Evolutionary conservation across 179 eudicot species (phyloP).

Genomic region (Drosera spatulata): DNA sequence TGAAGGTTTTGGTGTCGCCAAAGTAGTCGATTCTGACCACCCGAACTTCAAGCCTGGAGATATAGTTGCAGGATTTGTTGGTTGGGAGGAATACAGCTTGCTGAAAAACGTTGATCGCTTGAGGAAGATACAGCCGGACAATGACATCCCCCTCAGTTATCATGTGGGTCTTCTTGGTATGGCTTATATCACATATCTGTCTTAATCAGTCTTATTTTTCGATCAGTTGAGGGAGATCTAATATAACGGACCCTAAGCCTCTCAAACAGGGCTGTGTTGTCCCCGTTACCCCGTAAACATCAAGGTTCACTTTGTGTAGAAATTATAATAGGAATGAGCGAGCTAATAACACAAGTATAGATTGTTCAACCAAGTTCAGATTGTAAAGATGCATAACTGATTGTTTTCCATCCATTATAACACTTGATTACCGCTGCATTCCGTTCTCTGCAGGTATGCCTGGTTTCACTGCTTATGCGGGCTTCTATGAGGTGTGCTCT

Average conservation of each 20-base stretch:
- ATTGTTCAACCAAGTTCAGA: no score
- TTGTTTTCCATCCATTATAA: no score
- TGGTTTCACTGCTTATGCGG: slow-evolving; percentile 67
- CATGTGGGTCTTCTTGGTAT: slow-evolving; percentile 63
- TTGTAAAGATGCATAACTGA: no score
- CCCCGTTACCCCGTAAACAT: no score
- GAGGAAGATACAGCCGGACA: slow-evolving; percentile 37
- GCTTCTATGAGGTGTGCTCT: slow-evolving; percentile 52
- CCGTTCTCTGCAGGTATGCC: slow-evolving; percentile 50
- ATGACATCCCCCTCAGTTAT: slow-evolving; percentile 42
- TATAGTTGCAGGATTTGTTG: slow-evolving; percentile 54
- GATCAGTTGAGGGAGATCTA: no score
- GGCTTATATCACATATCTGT: neutral
- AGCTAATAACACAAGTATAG: no score
- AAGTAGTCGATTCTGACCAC: slow-evolving; percentile 66
- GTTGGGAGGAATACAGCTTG: slow-evolving; percentile 89
- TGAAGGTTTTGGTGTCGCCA: slow-evolving; percentile 81
- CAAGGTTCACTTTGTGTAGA: no score
- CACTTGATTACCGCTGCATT: no score
- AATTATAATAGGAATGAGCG: no score
- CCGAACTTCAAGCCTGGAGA: slow-evolving; percentile 72
- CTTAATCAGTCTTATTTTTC: no score
- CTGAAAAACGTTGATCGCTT: slow-evolving; percentile 29
- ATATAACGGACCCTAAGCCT: no score
- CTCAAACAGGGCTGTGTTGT: no score